phyloP scores from a whole-genome alignment of 345 rosid genomes.

The Carallia pectinifolia region DNA sequence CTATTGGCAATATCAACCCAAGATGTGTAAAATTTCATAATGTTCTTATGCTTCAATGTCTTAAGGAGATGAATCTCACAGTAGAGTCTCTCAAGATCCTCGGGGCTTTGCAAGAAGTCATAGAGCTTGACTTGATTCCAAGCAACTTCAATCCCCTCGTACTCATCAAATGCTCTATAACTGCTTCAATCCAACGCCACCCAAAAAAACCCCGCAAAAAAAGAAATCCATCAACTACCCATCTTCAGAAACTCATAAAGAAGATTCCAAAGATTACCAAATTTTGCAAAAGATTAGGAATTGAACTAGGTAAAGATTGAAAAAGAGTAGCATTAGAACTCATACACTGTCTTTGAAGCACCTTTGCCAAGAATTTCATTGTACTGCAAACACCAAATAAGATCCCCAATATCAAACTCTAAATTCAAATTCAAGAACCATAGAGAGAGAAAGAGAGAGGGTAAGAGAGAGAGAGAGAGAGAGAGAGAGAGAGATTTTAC shows the following conservation, averaged over 20 bases:
- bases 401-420: conserved; percentile 11
- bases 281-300: conserved; percentile 9
- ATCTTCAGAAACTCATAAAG: conserved; percentile 14
- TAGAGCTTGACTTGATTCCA: conserved; percentile 99
- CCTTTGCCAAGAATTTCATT: conserved; percentile 93
- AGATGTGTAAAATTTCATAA: conserved; percentile 91
- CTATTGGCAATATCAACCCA: conserved; percentile 88
- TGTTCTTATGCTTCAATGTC: conserved; percentile 86
- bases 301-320: conserved; percentile 5
- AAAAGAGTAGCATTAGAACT: conserved; percentile 21
- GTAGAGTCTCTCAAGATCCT: conserved; percentile 94
- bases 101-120: conserved; percentile 90
- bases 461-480: conserved; percentile 11
- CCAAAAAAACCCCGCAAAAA: too few species aligned
- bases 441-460: conserved; percentile 1
- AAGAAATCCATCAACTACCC: conserved; percentile 26
- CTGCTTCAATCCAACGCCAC: conserved; percentile 40
- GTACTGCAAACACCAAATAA: conserved; percentile 48
- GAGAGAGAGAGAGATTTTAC: conserved; percentile 30
- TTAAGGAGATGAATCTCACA: conserved; percentile 95
- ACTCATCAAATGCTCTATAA: conserved; percentile 94
- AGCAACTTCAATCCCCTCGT: conserved; percentile 95
- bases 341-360: conserved; percentile 97
- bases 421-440: conserved; percentile 6
- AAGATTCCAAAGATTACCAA: conserved; percentile 14